phyloP scores from a whole-genome alignment of 306 rosid genomes.

The Purshia tridentata region DNA sequence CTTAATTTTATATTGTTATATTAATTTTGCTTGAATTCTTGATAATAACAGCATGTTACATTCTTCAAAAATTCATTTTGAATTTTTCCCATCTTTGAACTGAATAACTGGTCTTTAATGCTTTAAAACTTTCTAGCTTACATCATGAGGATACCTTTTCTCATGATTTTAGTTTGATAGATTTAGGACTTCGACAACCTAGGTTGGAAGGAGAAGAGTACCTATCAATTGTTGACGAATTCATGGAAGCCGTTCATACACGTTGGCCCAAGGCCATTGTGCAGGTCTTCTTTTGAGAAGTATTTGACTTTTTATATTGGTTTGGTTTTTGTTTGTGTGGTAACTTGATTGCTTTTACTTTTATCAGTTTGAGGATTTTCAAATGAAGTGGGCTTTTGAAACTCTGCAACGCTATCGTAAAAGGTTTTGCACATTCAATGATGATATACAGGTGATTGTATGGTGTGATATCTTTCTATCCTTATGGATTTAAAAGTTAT shows the following conservation, averaged over 20 bases:
- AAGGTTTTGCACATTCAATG: constrained; percentile 96
- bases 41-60: background rate
- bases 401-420: constrained; percentile 89
- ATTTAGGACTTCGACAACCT: constrained; percentile 96
- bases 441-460: constrained; percentile 87
- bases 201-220: constrained; percentile 99
- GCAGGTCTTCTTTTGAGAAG: constrained; percentile 50
- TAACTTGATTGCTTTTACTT: constrained; percentile 35
- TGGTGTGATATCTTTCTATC: constrained; percentile 24
- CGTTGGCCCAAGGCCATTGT: constrained; percentile 99
- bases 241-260: constrained; percentile 91
- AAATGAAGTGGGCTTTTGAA: constrained; percentile 99
- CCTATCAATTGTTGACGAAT: constrained; percentile 87
- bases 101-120: background rate
- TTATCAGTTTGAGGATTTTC: constrained; percentile 95
- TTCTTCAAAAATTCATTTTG: background rate
- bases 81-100: background rate
- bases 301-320: constrained; percentile 14
- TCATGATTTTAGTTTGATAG: constrained; percentile 60
- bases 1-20: background rate
- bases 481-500: constrained; percentile 15
- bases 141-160: constrained; percentile 34
- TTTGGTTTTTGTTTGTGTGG: constrained; percentile 23
- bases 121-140: constrained; percentile 20
- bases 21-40: background rate